Base-by-base conservation (phyloP, 441 rosid species). In the Melastoma candidum region DNA sequence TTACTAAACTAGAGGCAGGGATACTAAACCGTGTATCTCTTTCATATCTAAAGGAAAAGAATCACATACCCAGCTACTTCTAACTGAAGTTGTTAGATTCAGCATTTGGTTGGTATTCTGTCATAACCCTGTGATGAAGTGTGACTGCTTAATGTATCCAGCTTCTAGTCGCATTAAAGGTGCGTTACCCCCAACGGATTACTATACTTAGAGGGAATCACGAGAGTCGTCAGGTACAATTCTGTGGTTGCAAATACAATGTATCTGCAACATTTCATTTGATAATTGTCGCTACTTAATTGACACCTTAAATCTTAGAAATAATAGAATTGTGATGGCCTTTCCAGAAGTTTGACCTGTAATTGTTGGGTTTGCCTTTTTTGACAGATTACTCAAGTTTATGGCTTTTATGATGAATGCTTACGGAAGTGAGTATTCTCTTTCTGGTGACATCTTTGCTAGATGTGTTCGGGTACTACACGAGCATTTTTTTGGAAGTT, bases 131-230 rank as follows among this genome's bases (percentile, higher is more conserved):
- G 45, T 48, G 56, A 48, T 58, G 70, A 47, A 58, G 49, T 14
- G 51, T 69, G 60, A 61, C 53, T 58, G 44, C 41, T 45, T 56
- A 29, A 57, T 67, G 57, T 44, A 13, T 77, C 36, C 78, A 83
- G 87, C 79, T 84, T 22, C 58, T 84, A 53, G 88, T 84, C 64
- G 80, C 84, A 54, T 66, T 84, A 65, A 81, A 84, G 71, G 87
- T 84, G 53, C 87, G 82, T 27, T 77, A 81, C 63, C 82, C 76
- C 8, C 86, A 76, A 68, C 75, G 92, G 64, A 79, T 84, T 55
- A 84, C 92, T 50, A 84, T 84, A 75, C 87, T 84, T 57, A 79
- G 90, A 74, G 90, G 90, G 56, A 80, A 83, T 55, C 90, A 83
- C 68, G 90, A 83, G 63, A 82, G 89, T 57, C 85, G 89, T 46